These are phyloP conservation scores for Penicillium verrucosum DNA, from an alignment of 2,329 filamentous ascomycete genomes.

Conservation along the genomic window DNA sequence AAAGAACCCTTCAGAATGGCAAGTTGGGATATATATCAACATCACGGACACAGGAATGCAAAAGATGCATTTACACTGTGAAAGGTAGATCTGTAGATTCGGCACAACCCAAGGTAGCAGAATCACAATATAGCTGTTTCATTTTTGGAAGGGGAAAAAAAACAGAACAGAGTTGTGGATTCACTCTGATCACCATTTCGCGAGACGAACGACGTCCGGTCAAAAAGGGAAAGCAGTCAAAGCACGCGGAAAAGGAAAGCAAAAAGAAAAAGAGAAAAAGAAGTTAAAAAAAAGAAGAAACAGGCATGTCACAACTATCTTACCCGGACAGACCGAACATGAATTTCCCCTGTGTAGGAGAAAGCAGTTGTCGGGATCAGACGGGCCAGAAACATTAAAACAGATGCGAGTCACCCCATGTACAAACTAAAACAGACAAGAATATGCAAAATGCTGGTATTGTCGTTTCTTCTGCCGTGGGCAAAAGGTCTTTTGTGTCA, in stretches of 20 bases:
- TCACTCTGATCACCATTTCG: conserved; percentile 11
- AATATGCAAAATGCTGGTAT: conserved; percentile 39
- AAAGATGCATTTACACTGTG: background rate
- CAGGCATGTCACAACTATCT: conserved; percentile 15
- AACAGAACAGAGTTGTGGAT: background rate
- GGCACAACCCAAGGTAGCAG: background rate
- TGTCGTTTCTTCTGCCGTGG: conserved; percentile 35
- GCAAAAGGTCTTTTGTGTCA: conserved; percentile 34
- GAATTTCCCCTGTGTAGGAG: conserved; percentile 3
- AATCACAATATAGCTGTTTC: conserved; percentile 2
- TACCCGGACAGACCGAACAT: conserved; percentile 11
- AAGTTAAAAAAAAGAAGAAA: conserved; percentile 12
- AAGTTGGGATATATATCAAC: conserved; percentile 6
- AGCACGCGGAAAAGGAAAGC: conserved; percentile 14
- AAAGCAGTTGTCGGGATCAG: conserved; percentile 8
- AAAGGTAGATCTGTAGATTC: conserved; percentile 4
- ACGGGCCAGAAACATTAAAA: conserved; percentile 27
- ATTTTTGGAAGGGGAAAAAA: background rate
- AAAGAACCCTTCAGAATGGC: conserved; percentile 5
- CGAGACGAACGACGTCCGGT: conserved; percentile 10
- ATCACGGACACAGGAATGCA: conserved; percentile 3
- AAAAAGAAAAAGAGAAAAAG: conserved; percentile 14
- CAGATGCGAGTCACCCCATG: conserved; percentile 33
- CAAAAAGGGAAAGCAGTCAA: conserved; percentile 7
- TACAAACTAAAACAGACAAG: conserved; percentile 33